Conservation (phyloP, 75 land plant species). For the Selaginella moellendorffii region DNA sequence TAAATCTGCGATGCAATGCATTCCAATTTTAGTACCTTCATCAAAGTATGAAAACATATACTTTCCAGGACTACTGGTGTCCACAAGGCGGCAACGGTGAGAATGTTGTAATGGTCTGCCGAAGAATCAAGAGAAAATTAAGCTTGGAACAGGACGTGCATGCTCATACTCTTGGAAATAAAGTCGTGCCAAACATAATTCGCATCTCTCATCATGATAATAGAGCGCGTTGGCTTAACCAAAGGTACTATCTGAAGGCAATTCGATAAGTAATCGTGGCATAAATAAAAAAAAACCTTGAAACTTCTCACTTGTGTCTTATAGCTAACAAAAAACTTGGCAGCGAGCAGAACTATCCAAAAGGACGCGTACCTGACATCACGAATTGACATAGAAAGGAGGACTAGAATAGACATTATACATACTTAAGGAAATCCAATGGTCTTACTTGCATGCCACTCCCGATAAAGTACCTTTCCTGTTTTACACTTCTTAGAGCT, state of each 20-base stretch:
- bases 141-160: neutral
- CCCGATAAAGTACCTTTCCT: neutral
- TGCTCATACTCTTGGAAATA: neutral
- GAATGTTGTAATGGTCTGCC: neutral
- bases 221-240: neutral
- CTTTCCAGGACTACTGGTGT: neutral
- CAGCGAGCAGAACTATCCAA: neutral
- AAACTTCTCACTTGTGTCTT: neutral
- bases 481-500: neutral
- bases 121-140: neutral
- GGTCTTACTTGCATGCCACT: neutral
- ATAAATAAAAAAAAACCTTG: too few relatives aligned
- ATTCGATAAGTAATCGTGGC: too few relatives aligned
- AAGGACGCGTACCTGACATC: neutral
- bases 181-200: neutral
- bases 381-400: too few relatives aligned
- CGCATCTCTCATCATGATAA: neutral
- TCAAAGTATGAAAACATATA: neutral
- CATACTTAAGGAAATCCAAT: neutral
- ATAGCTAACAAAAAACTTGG: neutral
- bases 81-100: neutral
- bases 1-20: constrained; percentile 45
- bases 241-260: neutral
- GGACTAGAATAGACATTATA: too few relatives aligned
- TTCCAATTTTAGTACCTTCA: neutral